Percentiles rank a stretch among this genome's conserved stretches.
Evolutionary conservation across 805 yeast species (phyloP).

Genomic region (Teunomyces atbi): DNA sequence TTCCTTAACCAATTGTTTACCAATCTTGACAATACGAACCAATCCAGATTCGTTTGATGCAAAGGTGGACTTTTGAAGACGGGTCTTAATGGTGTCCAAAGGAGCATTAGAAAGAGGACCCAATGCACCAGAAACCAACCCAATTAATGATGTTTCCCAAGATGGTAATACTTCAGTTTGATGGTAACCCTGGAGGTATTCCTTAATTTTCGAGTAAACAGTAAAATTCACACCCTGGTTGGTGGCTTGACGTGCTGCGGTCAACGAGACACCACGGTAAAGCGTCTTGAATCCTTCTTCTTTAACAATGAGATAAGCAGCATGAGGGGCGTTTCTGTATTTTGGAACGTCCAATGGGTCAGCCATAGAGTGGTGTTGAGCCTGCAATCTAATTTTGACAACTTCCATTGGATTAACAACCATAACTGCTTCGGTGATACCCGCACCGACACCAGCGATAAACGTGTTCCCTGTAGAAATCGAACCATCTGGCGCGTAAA

Average conservation of each 20-base stretch:
- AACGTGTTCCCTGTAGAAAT: constrained; percentile 76
- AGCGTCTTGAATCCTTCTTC: constrained; percentile 90
- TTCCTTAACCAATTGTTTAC: constrained; percentile 75
- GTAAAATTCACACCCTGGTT: constrained; percentile 99
- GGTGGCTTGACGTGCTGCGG: constrained; percentile 97
- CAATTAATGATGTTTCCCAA: constrained; percentile 92
- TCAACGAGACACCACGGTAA: constrained; percentile 91
- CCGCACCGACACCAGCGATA: constrained; percentile 95
- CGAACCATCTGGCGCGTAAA: constrained; percentile 61
- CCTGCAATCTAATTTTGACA: constrained; percentile 92
- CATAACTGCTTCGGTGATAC: constrained; percentile 90
- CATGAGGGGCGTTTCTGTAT: constrained; percentile 91
- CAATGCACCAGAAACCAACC: constrained; percentile 91
- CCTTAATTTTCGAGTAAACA: constrained; percentile 83
- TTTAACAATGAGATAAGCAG: constrained; percentile 73
- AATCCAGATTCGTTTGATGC: constrained; percentile 66
- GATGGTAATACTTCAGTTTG: constrained; percentile 66
- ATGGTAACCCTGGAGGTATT: constrained; percentile 62
- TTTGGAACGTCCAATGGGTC: constrained; percentile 81
- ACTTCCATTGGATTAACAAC: constrained; percentile 98
- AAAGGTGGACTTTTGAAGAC: constrained; percentile 88
- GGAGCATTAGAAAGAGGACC: constrained; percentile 99
- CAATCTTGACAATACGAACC: constrained; percentile 77
- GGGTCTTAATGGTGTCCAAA: constrained; percentile 92
- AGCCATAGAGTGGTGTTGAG: constrained; percentile 86